A percentile compares a stretch with the other conserved stretches of the same genome.
phyloP scores from a whole-genome alignment of 768 basidiomycete genomes.

The Dioszegia crocea region DNA sequence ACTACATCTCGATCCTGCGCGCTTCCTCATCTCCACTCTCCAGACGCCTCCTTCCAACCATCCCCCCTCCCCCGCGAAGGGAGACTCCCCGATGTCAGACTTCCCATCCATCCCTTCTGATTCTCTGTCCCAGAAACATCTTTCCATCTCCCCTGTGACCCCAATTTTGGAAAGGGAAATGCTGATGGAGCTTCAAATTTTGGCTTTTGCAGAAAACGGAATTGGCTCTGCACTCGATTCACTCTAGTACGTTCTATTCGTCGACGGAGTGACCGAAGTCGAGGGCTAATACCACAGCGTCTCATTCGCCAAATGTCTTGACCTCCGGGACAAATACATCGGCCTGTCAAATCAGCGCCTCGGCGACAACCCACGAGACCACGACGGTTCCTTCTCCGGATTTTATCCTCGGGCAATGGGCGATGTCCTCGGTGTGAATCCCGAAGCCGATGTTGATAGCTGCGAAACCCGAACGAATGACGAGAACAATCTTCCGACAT shows the following conservation, averaged over 20 bases:
- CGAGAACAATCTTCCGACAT: constrained; percentile 54
- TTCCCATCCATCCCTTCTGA: background rate
- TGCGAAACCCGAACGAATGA: constrained; percentile 15
- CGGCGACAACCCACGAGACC: constrained; percentile 89
- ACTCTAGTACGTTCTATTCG: constrained; percentile 45
- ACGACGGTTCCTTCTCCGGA: constrained; percentile 73
- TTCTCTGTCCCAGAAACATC: background rate
- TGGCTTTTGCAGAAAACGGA: constrained; percentile 48
- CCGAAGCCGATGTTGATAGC: constrained; percentile 56
- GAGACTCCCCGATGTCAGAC: background rate
- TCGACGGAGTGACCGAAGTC: background rate
- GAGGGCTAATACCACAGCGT: constrained; percentile 27
- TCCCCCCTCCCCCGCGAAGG: constrained; percentile 3
- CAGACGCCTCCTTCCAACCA: background rate
- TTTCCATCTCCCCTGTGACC: background rate
- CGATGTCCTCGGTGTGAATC: constrained; percentile 65
- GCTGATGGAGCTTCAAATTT: constrained; percentile 43
- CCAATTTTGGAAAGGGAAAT: constrained; percentile 11
- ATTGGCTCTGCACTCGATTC: constrained; percentile 49
- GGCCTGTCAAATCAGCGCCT: constrained; percentile 77
- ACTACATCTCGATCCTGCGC: background rate
- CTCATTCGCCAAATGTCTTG: constrained; percentile 76
- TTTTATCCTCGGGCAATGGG: constrained; percentile 58
- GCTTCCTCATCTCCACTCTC: background rate
- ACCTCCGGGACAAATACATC: constrained; percentile 95